phyloP scores from a whole-genome alignment of 345 rosid species.

The Populus davidiana region DNA sequence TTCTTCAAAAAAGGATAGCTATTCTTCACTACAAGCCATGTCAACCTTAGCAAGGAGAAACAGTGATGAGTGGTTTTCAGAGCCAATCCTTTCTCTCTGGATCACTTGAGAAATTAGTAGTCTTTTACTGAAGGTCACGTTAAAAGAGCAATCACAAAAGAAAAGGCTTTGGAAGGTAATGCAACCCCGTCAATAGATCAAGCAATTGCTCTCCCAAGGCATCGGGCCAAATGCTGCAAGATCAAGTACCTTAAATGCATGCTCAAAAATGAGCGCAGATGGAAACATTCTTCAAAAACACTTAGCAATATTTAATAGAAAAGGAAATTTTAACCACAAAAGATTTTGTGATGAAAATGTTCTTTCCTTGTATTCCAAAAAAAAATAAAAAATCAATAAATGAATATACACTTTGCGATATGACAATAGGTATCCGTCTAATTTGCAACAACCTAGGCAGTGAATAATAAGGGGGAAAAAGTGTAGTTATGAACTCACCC shows the following conservation, averaged over 20 bases:
- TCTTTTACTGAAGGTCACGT: neutral
- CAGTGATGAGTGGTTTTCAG: neutral
- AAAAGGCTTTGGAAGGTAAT: neutral
- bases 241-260: neutral
- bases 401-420: neutral
- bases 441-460: neutral
- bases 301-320: neutral
- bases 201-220: neutral
- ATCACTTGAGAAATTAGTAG: neutral
- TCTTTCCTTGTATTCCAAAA: neutral
- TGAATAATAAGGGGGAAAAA: neutral
- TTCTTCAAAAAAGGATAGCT: neutral
- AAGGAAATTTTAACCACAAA: neutral
- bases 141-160: neutral
- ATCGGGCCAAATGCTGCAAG: neutral
- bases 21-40: neutral
- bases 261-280: neutral
- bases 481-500: constrained; percentile 44
- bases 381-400: neutral
- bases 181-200: neutral
- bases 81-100: neutral
- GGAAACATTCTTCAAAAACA: neutral
- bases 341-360: neutral
- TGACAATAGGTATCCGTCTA: neutral
- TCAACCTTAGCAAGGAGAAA: neutral